Evolutionary conservation across 257 asterid genomes (phyloP), one percentile per base, ranked within the genome.

Genomic region (Gentiana straminea): DNA sequence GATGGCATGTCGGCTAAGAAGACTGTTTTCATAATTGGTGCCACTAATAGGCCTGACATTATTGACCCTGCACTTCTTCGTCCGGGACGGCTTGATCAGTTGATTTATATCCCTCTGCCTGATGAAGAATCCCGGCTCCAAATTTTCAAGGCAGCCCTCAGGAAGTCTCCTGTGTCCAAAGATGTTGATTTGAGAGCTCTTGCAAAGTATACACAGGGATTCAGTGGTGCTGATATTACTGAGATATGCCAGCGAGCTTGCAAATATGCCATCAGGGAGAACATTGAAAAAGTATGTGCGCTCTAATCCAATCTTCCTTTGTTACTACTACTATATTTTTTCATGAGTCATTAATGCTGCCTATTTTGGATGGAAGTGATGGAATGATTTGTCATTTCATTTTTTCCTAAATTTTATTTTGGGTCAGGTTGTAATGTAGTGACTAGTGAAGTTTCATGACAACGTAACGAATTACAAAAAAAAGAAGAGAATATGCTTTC

Each of bases 1-100:
- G 97, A 83, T 49, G 96, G 96, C 39, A 87, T 87, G 96, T 77
- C 78, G 13, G 96, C 96, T 5, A 87, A 87, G 80, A 87, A 87
- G 64, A 87, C 96, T 0, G 96, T 87, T 49, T 87, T 87, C 69
- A 87, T 87, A 8, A 88, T 88, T 5, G 96, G 96, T 12, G 96
- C 96, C 39, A 84, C 95, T 39, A 88, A 84, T 67, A 69, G 96
- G 65, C 96, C 96, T 0, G 96, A 88, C 59, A 84, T 88, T 0
- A 84, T 88, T 11, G 96, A 88, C 57, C 75, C 97, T n/a, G 97
- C 97, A 2, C 97, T 89, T 66, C 68, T 89, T 45, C 83, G 97
- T 15, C 97, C 95, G 5, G 97, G 94, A 2, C 81, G 97, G 8
- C 92, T 89, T 44, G 97, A 89, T 67, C 97, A 89, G 53, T 57